A percentile compares a stretch with the other conserved stretches of the same genome.
Evolutionary conservation across 2,329 filamentous ascomycete species (phyloP).

Genomic region (Metarhizium guizhouense): DNA sequence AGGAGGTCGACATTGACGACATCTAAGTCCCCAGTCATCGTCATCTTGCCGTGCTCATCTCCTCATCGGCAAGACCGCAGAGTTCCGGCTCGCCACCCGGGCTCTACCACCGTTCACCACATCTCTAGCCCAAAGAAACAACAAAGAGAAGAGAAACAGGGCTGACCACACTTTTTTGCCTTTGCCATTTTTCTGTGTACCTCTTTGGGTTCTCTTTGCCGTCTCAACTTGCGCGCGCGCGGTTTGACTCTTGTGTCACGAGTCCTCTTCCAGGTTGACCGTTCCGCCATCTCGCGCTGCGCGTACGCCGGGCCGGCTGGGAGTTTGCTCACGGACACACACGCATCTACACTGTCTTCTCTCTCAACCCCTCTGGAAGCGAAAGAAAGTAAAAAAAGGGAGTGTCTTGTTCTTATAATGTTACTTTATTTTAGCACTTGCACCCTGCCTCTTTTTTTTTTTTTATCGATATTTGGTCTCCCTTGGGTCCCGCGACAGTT

Average conservation of each 20-base stretch:
- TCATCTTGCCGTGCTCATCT: background rate
- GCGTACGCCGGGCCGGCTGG: slow-evolving; percentile 5
- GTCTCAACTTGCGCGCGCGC: background rate
- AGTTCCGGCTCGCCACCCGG: background rate
- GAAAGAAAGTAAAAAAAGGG: background rate
- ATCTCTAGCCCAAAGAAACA: background rate
- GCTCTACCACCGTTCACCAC: background rate
- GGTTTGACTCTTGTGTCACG: background rate
- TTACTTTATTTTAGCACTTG: background rate
- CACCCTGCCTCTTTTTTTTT: background rate
- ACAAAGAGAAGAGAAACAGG: slow-evolving; percentile 1
- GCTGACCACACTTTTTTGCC: slow-evolving; percentile 4
- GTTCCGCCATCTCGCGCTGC: background rate
- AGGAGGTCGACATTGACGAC: slow-evolving; percentile 91
- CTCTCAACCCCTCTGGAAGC: slow-evolving; percentile 39
- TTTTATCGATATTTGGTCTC: background rate
- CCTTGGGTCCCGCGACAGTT: slow-evolving; percentile 37
- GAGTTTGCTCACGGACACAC: slow-evolving; percentile 13
- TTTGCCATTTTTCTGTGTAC: slow-evolving; percentile 1
- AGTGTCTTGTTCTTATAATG: background rate
- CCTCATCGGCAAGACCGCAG: background rate
- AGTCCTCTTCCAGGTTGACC: background rate
- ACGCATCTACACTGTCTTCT: slow-evolving; percentile 52
- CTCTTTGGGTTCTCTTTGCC: background rate
- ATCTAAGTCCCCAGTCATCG: slow-evolving; percentile 49